phyloP scores from a whole-genome alignment of 2,329 filamentous ascomycete species.

The Xylaria sp. region DNA sequence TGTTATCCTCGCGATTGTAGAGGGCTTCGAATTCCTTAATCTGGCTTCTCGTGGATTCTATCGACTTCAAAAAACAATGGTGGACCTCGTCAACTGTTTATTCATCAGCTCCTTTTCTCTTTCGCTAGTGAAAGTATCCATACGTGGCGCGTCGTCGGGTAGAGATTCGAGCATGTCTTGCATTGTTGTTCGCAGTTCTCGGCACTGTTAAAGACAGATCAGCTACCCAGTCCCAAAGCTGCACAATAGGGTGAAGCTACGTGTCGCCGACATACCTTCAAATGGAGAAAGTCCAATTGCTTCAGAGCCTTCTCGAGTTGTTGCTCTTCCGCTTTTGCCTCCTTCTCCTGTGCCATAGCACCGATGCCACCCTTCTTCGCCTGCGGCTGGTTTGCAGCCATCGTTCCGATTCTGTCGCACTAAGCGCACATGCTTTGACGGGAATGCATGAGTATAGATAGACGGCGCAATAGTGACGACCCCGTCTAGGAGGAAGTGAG shows the following conservation, averaged over 20 bases:
- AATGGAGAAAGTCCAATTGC: slow-evolving; percentile 56
- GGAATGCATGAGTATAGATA: neutral
- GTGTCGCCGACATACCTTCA: slow-evolving; percentile 47
- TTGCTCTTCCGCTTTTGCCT: slow-evolving; percentile 50
- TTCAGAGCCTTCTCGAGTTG: slow-evolving; percentile 53
- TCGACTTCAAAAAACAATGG: slow-evolving; percentile 50
- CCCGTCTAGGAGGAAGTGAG: no score
- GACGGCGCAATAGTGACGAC: no score
- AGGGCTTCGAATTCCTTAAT: slow-evolving; percentile 54
- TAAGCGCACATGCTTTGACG: neutral
- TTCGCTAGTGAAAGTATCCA: slow-evolving; percentile 21
- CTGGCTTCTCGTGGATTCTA: slow-evolving; percentile 51
- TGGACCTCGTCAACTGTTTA: slow-evolving; percentile 54
- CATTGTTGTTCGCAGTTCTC: slow-evolving; percentile 51
- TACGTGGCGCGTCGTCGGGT: slow-evolving; percentile 55
- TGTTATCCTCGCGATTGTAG: slow-evolving; percentile 50
- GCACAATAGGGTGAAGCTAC: slow-evolving; percentile 14
- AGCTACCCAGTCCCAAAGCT: slow-evolving; percentile 31
- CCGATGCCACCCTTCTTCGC: slow-evolving; percentile 13
- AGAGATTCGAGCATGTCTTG: slow-evolving; percentile 56
- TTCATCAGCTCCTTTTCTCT: slow-evolving; percentile 21
- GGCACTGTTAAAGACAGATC: slow-evolving; percentile 40
- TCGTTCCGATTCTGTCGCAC: neutral
- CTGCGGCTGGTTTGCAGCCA: slow-evolving; percentile 4
- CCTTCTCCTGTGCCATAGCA: slow-evolving; percentile 23